Evolutionary conservation across 1,139 yeast species (phyloP).

Genomic region (Entelexis paramagnoliae): DNA sequence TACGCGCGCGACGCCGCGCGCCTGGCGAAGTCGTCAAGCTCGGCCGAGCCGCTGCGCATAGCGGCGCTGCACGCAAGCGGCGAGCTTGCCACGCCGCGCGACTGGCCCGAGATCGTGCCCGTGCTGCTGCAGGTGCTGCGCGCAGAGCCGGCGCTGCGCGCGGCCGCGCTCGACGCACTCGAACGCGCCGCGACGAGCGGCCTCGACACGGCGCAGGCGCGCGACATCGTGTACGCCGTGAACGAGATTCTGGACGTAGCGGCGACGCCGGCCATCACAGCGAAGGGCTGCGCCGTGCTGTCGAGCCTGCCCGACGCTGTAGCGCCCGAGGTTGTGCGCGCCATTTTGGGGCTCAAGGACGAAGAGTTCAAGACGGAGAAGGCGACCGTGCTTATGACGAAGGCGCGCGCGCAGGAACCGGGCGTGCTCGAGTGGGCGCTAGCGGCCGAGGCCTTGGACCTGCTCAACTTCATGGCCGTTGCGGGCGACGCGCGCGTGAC

Average conservation of each 20-base stretch:
- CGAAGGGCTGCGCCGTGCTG: not conserved
- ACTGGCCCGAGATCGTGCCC: conserved; percentile 1
- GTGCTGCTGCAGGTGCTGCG: not conserved
- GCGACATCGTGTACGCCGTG: not conserved
- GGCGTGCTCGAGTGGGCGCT: conserved; percentile 14
- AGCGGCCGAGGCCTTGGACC: not conserved
- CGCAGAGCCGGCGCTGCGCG: conserved; percentile 2
- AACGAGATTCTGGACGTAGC: conserved; percentile 3
- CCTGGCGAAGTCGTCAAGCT: not conserved
- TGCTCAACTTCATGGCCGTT: conserved; percentile 1
- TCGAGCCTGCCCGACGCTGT: not conserved
- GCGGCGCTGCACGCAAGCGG: not conserved
- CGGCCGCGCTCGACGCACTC: conserved; percentile 1
- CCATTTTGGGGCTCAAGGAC: not conserved
- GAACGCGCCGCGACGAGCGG: not conserved
- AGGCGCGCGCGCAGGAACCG: not conserved
- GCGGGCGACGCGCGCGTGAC: not conserved
- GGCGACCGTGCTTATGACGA: not conserved
- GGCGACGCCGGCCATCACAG: not conserved
- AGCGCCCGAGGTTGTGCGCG: not conserved
- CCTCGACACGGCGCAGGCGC: not conserved
- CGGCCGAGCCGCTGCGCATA: conserved; percentile 2
- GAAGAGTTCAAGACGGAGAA: not conserved
- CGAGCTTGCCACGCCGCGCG: not conserved
- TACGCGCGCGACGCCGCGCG: conserved; percentile 4